A percentile compares a stretch with the other conserved stretches of the same genome.
Evolutionary conservation across 306 rosid species (phyloP).

Genomic region (Ceratonia siliqua): DNA sequence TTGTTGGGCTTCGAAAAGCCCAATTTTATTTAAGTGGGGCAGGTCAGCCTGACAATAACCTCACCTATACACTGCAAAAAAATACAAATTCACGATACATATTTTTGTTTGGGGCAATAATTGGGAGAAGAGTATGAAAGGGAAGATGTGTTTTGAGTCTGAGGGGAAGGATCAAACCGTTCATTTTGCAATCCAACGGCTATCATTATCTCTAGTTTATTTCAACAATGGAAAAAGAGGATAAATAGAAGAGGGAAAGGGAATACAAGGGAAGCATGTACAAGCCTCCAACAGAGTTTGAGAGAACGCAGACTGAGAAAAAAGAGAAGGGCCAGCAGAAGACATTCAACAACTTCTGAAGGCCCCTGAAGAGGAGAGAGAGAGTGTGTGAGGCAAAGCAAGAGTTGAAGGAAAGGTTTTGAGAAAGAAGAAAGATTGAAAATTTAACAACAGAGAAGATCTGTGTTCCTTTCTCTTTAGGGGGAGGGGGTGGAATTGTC

Average conservation of each 20-base stretch:
- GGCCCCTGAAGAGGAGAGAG: not conserved
- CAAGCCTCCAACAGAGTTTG: slow-evolving; percentile 31
- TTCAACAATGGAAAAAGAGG: slow-evolving; percentile 32
- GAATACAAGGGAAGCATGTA: not conserved
- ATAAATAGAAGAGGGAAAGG: slow-evolving; percentile 31
- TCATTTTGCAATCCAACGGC: slow-evolving; percentile 39
- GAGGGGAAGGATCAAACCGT: slow-evolving; percentile 30
- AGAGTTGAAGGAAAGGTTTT: not conserved
- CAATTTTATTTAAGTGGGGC: not conserved
- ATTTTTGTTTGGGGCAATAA: slow-evolving; percentile 20
- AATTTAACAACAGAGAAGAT: slow-evolving; percentile 37
- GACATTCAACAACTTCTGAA: not conserved
- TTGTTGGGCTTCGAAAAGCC: not conserved
- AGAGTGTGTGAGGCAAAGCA: not conserved
- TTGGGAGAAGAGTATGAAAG: slow-evolving; percentile 18
- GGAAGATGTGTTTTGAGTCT: not conserved
- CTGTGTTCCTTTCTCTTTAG: slow-evolving; percentile 33
- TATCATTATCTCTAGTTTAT: slow-evolving; percentile 22
- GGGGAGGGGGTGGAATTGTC: not conserved
- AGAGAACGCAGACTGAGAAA: slow-evolving; percentile 13
- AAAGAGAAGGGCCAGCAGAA: not conserved
- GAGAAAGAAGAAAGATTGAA: slow-evolving; percentile 7
- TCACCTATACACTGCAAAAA: not conserved
- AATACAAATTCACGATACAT: not conserved
- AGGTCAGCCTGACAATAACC: slow-evolving; percentile 9